Conservation (phyloP, 176 grass and related monocot species). For the Dendrocalamus sinicus region DNA sequence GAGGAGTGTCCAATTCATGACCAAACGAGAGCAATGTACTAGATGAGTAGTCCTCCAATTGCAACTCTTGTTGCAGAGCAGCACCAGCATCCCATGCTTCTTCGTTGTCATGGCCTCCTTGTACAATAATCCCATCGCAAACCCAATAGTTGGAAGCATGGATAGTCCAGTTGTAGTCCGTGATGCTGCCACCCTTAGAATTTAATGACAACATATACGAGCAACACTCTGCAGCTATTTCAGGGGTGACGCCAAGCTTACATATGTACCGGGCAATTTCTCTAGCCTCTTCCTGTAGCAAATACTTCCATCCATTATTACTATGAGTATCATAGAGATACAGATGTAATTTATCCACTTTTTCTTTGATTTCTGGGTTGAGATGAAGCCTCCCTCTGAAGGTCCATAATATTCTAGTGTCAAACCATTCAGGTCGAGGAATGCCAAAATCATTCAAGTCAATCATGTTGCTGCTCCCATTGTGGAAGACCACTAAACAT, state of each 20-base stretch:
- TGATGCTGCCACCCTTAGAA: accelerated
- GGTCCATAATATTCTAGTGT: neutral
- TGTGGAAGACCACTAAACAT: neutral
- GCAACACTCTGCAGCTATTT: accelerated
- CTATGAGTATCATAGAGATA: accelerated
- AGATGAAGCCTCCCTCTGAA: neutral
- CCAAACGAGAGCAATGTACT: no score
- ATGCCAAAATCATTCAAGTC: accelerated
- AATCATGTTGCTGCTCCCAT: accelerated
- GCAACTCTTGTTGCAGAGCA: neutral
- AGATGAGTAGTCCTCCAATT: neutral
- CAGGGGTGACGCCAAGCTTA: accelerated
- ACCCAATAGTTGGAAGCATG: conserved; percentile 34
- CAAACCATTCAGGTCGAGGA: accelerated
- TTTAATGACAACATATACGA: neutral
- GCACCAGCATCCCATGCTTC: conserved; percentile 19
- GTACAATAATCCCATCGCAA: conserved; percentile 28
- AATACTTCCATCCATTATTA: accelerated
- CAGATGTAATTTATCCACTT: neutral
- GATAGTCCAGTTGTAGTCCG: neutral
- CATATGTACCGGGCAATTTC: neutral
- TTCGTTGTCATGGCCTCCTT: neutral
- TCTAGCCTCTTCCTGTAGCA: neutral
- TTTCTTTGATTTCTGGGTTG: accelerated
- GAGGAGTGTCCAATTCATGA: no score